Evolutionary conservation across 2,329 filamentous ascomycete genomes (phyloP), one percentile per base, ranked within the genome.

Genomic region (Paecilomyces sp.): DNA sequence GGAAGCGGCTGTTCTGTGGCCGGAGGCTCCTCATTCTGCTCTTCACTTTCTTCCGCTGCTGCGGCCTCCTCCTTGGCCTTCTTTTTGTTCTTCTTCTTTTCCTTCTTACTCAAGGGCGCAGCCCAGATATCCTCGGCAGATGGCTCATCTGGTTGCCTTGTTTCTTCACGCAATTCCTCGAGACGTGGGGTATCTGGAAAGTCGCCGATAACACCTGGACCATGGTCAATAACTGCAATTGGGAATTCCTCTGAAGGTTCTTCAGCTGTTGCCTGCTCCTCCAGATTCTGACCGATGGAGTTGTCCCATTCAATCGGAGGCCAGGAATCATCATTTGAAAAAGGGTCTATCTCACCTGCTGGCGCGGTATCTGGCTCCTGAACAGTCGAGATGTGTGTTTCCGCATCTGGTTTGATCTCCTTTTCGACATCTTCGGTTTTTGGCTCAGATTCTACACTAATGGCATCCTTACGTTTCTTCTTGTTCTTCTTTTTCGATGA

Each of bases 291-390:
- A 15, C 3, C 9, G 41, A 47, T 18, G n/a, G 31, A 9, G 3
- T 70, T 67, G 18, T 68, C 70, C 73, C 73, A 75, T 57, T 75
- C 72, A 64, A 76, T 75, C 33, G 66, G 58, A 58, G 74, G 74
- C 69, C 71, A 75, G 53, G 65, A 66, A 24, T 75, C 71, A 47
- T 47, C 41, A 15, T n/a, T 47, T 47, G 41, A 1, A 47, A 18
- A 47, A 47, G 41, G 41, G 41, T 47, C 41, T 47, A 47, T 15
- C 41, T 47, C 41, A 47, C 41, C 41, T 47, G 41, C 18, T 15
- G 41, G 41, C 11, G 62, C 58, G 11, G 58, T 18, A 4, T 54
- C 56, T 25, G 57, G 51, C 33, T 64, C 58, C 34, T 47, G 13
- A 47, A 15, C n/a, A 47, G 41, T 47, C 41, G 41, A 31, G 53